phyloP scores from a whole-genome alignment of 441 rosid species.

The Kokia cookei region DNA sequence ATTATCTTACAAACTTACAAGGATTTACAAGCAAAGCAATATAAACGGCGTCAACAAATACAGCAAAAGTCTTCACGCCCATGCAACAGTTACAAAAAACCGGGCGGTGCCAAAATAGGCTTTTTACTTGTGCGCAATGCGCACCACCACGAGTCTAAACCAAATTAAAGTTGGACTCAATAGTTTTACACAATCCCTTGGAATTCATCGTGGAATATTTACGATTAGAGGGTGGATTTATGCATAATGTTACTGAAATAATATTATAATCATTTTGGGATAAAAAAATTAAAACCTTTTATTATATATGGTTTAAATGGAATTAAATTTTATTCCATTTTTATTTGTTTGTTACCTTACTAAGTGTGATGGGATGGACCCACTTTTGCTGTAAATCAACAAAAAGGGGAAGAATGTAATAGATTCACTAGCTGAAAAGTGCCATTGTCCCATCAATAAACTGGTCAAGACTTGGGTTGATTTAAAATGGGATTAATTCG shows the following conservation, averaged over 20 bases:
- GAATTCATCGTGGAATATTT: too few species aligned
- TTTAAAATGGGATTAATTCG: too few species aligned
- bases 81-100: too few species aligned
- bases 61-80: constrained; percentile 12
- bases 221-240: too few species aligned
- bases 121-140: too few species aligned
- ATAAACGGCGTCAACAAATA: background rate
- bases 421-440: constrained; percentile 1
- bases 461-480: too few species aligned
- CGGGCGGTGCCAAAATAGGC: too few species aligned
- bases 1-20: background rate
- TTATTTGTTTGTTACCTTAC: background rate
- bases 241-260: too few species aligned
- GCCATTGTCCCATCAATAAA: background rate
- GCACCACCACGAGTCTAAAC: background rate
- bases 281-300: background rate
- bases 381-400: background rate
- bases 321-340: background rate
- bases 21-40: background rate
- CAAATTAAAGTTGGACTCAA: background rate
- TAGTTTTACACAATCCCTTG: too few species aligned
- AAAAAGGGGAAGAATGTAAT: background rate
- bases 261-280: too few species aligned
- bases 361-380: background rate
- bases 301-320: background rate